Base-by-base conservation (phyloP, 306 rosid genomes). In the Sechiopsis laciniata region DNA sequence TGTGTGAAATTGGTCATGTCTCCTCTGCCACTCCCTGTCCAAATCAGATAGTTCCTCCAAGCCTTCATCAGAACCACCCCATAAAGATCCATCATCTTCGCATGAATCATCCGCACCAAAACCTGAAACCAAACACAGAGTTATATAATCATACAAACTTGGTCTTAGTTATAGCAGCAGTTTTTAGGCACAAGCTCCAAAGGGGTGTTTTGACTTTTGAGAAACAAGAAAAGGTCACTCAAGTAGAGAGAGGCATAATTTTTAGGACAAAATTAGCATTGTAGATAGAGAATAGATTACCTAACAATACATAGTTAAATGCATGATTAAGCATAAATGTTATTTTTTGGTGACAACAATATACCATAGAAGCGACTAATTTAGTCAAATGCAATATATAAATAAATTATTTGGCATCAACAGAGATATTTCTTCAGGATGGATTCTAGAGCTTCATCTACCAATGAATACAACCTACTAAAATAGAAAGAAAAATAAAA, bases 21-120 rank as follows among this genome's bases (percentile, higher is more conserved):
- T 86, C 78, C 71, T 81, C 77, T 87, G 87, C 93, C 94, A 90
- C 74, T 90, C 98, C 83, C 87, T 84, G 54, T 83, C 81, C 83
- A 90, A 74, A 78, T 82, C 96, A 35, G 78, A 78, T 35, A 76
- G 16, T 42, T 62, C 79, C 60, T 80, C 80, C 80, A 85, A 63
- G 69, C 88, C 85, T 21, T 77, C 89, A 48, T 82, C 88, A 74
- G 80, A 81, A 75, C 29, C 83, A 75, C 73, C 85, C 90, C 72
- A 66, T 19, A 66, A 45, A 66, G 72, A 66, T 42, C 72, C 72
- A 45, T 79, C 86, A 37, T 75, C 87, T 52, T 11, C 61, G 62
- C 55, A 63, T 62, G 78, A 74, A 78, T 84, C 79, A 82, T 77
- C 83, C 50, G 69, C 79, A 52, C 71, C 89, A 77, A 14, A 53